A percentile compares a stretch with the other conserved stretches of the same genome.
Conservation (phyloP, 805 yeast species). For the Crinitomyces ghanaensis region DNA sequence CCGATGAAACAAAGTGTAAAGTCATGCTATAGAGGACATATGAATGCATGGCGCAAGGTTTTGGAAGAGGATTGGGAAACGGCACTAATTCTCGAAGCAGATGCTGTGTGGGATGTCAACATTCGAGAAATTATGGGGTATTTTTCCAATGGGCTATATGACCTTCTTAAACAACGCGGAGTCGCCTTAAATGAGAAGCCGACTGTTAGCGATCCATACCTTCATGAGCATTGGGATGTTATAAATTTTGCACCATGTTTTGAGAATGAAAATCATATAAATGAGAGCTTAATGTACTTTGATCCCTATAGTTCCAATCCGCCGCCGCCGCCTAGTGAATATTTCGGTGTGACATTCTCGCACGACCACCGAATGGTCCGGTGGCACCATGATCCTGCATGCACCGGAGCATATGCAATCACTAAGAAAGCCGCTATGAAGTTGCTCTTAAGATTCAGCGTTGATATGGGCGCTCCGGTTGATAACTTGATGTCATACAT, state of each 20-base stretch:
- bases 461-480: slow-evolving; percentile 9
- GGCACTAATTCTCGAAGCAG: slow-evolving; percentile 10
- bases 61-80: slow-evolving; percentile 7
- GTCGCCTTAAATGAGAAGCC: not conserved
- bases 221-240: slow-evolving; percentile 10
- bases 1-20: slow-evolving; percentile 2
- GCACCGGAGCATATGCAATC: slow-evolving; percentile 12
- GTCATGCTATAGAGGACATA: slow-evolving; percentile 11
- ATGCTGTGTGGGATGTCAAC: slow-evolving; percentile 13
- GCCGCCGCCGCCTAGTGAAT: slow-evolving; percentile 1
- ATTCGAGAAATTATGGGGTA: slow-evolving; percentile 3
- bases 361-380: slow-evolving; percentile 9
- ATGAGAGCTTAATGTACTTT: slow-evolving; percentile 2
- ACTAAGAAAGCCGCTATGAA: slow-evolving; percentile 9
- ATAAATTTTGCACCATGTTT: slow-evolving; percentile 9
- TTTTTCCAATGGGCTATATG: not conserved
- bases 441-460: slow-evolving; percentile 6
- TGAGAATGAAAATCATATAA: slow-evolving; percentile 3
- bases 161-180: not conserved
- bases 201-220: slow-evolving; percentile 13
- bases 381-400: slow-evolving; percentile 6
- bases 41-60: slow-evolving; percentile 10
- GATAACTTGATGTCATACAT: slow-evolving; percentile 7
- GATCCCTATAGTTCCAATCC: slow-evolving; percentile 8
- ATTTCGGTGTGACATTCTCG: too few relatives aligned